These are phyloP conservation scores for Russula earlei DNA, from an alignment of 768 basidiomycete species.

Conservation along the genomic window DNA sequence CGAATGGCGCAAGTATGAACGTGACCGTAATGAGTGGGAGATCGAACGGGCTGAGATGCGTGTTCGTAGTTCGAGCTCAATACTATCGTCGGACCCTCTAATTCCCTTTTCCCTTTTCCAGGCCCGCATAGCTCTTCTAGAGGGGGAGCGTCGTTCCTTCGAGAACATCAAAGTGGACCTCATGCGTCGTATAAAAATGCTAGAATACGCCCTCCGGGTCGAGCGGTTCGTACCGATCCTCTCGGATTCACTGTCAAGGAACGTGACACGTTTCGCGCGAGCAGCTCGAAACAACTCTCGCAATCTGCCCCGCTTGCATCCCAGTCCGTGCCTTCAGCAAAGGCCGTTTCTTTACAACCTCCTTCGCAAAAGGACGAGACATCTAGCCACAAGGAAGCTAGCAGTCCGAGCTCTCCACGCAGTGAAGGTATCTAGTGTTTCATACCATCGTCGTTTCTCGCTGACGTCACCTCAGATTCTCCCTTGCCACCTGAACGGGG, in stretches of 20 bases:
- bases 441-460: slow-evolving; percentile 8
- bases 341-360: slow-evolving; percentile 53
- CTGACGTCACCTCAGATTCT: slow-evolving; percentile 41
- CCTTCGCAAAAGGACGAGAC: slow-evolving; percentile 60
- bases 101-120: slow-evolving; percentile 27
- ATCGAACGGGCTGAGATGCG: slow-evolving; percentile 99
- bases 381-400: slow-evolving; percentile 67
- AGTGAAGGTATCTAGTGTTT: slow-evolving; percentile 57
- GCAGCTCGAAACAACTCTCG: slow-evolving; percentile 72
- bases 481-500: slow-evolving; percentile 58
- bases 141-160: slow-evolving; percentile 93
- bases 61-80: slow-evolving; percentile 40
- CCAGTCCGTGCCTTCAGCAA: slow-evolving; percentile 53
- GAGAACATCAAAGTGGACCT: slow-evolving; percentile 96
- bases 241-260: slow-evolving; percentile 10
- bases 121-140: slow-evolving; percentile 95
- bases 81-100: slow-evolving; percentile 21
- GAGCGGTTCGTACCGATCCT: slow-evolving; percentile 64
- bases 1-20: slow-evolving; percentile 95
- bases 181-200: slow-evolving; percentile 96
- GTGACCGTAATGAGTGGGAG: slow-evolving; percentile 99
- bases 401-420: slow-evolving; percentile 73
- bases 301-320: slow-evolving; percentile 36
- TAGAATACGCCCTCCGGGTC: slow-evolving; percentile 92
- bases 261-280: slow-evolving; percentile 28